phyloP scores from a whole-genome alignment of 1,284 basidiomycete species.

The Xerocomus nothofagi region DNA sequence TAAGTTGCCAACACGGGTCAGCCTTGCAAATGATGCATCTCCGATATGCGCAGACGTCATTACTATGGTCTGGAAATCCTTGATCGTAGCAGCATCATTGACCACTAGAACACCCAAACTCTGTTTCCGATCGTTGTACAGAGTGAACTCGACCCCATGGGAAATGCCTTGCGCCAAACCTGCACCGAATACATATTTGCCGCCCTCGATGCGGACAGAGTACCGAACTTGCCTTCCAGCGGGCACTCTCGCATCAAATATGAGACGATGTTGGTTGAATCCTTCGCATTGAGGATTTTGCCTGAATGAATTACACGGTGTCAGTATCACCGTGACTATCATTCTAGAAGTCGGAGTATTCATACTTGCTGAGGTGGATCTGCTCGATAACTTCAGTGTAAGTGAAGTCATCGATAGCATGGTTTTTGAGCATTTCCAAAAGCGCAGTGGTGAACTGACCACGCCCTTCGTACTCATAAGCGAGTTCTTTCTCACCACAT shows the following conservation, averaged over 20 bases:
- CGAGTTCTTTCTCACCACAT: slow-evolving; percentile 44
- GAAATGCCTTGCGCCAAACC: slow-evolving; percentile 21
- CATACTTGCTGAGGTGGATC: slow-evolving; percentile 15
- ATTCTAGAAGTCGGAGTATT: background rate
- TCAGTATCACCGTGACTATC: background rate
- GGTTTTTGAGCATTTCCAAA: slow-evolving; percentile 9
- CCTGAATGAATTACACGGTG: background rate
- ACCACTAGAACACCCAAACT: background rate
- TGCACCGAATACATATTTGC: slow-evolving; percentile 13
- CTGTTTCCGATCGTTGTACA: slow-evolving; percentile 9
- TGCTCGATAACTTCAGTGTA: slow-evolving; percentile 13
- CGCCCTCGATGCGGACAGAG: background rate
- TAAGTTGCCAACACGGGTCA: slow-evolving; percentile 15
- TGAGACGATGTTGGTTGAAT: slow-evolving; percentile 10
- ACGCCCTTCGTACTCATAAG: slow-evolving; percentile 15
- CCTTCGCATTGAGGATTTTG: slow-evolving; percentile 25
- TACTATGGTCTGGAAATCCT: slow-evolving; percentile 19
- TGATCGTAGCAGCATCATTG: slow-evolving; percentile 5
- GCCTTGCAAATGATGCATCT: slow-evolving; percentile 8
- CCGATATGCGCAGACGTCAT: background rate
- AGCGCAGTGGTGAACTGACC: slow-evolving; percentile 21
- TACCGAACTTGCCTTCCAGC: slow-evolving; percentile 4
- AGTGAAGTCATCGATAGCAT: slow-evolving; percentile 8
- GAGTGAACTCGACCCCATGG: slow-evolving; percentile 11
- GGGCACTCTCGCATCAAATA: slow-evolving; percentile 17